These are phyloP conservation scores for Mortierella sp. DNA, from an alignment of 371 early-diverging fungal species.

Conservation along the genomic window DNA sequence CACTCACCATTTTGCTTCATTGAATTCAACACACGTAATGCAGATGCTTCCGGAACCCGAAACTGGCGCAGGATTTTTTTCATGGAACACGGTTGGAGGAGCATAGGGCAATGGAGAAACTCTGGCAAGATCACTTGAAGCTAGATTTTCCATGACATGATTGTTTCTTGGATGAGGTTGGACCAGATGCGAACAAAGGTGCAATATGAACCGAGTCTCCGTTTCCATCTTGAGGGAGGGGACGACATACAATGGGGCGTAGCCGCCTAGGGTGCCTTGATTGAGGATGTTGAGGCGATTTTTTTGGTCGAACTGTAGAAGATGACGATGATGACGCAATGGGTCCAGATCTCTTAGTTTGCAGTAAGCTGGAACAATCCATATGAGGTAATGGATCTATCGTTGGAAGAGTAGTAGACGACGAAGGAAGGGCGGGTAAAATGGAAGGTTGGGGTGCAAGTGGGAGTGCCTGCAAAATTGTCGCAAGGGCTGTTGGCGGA, in stretches of 20 bases:
- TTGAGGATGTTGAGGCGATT: neutral
- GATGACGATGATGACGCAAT: neutral
- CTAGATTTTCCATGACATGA: neutral
- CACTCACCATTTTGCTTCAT: too few relatives aligned
- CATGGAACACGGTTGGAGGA: too few relatives aligned
- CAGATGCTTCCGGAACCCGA: too few relatives aligned
- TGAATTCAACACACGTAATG: too few relatives aligned
- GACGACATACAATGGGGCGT: neutral
- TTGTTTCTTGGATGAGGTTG: neutral
- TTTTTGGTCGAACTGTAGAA: neutral
- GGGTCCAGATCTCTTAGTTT: neutral
- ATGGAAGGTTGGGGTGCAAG: too few relatives aligned
- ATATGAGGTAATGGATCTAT: neutral
- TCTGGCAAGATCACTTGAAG: neutral
- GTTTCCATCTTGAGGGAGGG: neutral
- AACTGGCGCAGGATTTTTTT: too few relatives aligned
- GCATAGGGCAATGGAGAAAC: too few relatives aligned
- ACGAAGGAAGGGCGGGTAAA: too few relatives aligned
- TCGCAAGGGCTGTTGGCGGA: too few relatives aligned
- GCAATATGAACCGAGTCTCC: neutral
- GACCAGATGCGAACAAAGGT: neutral
- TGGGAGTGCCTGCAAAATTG: neutral
- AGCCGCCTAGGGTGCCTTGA: neutral
- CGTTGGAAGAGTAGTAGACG: neutral
- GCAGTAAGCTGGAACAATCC: neutral